Percentiles rank a stretch among this genome's conserved stretches.
Conservation (phyloP, 139 green algal genomes). For the Chlorella sorokiniana region DNA sequence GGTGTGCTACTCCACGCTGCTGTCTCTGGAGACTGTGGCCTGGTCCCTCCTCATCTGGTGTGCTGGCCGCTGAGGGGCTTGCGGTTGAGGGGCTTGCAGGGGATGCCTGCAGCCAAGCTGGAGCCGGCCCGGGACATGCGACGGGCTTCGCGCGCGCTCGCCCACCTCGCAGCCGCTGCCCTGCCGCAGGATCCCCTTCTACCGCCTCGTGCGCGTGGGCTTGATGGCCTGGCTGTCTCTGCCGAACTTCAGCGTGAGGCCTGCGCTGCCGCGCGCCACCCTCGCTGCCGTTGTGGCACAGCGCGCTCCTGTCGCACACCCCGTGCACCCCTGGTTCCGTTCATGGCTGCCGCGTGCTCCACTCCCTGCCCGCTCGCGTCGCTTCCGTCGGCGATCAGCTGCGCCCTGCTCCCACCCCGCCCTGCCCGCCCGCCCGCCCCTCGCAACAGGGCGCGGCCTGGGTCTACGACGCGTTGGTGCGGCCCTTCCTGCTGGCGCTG, state of each 20-base stretch:
- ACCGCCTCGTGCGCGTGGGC: slow-evolving; percentile 19
- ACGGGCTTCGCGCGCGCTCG: no score
- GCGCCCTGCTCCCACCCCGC: not conserved
- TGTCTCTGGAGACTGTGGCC: slow-evolving; percentile 38
- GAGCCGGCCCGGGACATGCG: no score
- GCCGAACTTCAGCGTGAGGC: slow-evolving; percentile 27
- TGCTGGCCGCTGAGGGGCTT: not conserved
- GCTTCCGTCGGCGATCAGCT: not conserved
- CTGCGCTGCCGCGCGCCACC: not conserved
- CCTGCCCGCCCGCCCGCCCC: not conserved
- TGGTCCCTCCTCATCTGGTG: slow-evolving; percentile 44
- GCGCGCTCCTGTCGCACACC: no score
- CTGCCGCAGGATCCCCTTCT: slow-evolving; percentile 38
- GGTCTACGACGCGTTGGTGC: slow-evolving; percentile 30
- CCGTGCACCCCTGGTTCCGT: no score
- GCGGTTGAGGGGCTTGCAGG: not conserved
- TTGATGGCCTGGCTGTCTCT: slow-evolving; percentile 35
- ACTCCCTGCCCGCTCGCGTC: no score
- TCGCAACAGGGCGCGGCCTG: slow-evolving; percentile 29
- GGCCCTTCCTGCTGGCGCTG: slow-evolving; percentile 27
- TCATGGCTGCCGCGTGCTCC: no score
- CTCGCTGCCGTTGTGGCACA: no score
- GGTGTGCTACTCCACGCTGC: slow-evolving; percentile 35
- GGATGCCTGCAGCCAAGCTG: not conserved
- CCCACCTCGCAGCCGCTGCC: not conserved